A percentile compares a stretch with the other conserved stretches of the same genome.
Evolutionary conservation across 1,284 basidiomycete species (phyloP).

Genomic region (Apiotrichum mycotoxinovorans): DNA sequence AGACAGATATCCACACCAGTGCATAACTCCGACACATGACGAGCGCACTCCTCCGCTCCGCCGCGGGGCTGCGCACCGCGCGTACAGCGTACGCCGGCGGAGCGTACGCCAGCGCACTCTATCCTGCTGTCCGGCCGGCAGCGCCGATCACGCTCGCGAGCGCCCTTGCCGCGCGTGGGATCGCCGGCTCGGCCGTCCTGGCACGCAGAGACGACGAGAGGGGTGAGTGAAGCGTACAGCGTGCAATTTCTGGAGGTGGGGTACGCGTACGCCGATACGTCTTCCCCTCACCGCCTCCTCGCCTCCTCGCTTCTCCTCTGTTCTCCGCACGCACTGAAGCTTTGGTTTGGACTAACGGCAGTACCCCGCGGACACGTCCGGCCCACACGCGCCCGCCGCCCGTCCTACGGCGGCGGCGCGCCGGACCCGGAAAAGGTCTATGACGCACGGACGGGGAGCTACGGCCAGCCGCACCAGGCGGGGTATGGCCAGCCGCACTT

Average conservation of each 20-base stretch:
- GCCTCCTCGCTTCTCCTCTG: not conserved
- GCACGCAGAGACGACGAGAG: slow-evolving; percentile 4
- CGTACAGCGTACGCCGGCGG: too few species aligned
- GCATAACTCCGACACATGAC: not conserved
- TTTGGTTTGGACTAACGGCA: slow-evolving; percentile 8
- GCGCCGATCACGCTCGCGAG: too few species aligned
- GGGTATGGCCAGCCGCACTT: slow-evolving; percentile 1
- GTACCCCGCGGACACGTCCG: slow-evolving; percentile 37
- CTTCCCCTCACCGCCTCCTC: too few species aligned
- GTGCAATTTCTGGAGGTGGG: too few species aligned
- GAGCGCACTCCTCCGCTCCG: not conserved
- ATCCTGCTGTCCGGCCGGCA: too few species aligned
- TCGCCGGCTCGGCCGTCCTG: not conserved
- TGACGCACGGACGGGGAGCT: not conserved
- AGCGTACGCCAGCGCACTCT: too few species aligned
- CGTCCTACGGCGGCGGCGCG: not conserved
- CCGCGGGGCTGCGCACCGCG: not conserved
- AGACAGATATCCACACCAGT: not conserved
- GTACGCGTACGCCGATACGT: too few species aligned
- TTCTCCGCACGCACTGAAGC: too few species aligned
- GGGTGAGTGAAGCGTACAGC: not conserved
- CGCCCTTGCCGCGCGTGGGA: not conserved
- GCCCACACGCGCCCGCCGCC: slow-evolving; percentile 14
- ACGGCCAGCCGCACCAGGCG: not conserved
- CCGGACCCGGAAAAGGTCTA: not conserved